Conservation (phyloP, 164 flowering plant genomes). For the Houttuynia cordata region DNA sequence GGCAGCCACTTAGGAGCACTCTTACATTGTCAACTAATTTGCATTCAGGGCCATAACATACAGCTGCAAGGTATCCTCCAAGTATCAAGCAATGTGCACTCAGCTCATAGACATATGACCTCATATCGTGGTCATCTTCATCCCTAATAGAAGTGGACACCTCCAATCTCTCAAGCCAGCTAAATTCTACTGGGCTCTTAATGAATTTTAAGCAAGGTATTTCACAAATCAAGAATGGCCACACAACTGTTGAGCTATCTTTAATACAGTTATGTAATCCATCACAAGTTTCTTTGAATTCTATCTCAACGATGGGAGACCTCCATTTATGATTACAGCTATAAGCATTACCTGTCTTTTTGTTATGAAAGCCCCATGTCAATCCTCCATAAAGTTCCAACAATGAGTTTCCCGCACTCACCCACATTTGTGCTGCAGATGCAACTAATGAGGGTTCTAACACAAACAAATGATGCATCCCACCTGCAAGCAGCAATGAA, state of each 20-base stretch:
- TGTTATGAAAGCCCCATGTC: slow-evolving; percentile 10
- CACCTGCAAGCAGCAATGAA: slow-evolving; percentile 56
- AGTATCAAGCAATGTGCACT: slow-evolving; percentile 42
- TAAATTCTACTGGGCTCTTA: slow-evolving; percentile 31
- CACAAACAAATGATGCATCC: slow-evolving; percentile 34
- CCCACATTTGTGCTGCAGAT: slow-evolving; percentile 45
- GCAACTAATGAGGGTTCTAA: slow-evolving; percentile 46
- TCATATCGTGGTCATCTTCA: slow-evolving; percentile 4
- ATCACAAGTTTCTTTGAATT: slow-evolving; percentile 22
- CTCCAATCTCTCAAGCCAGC: slow-evolving; percentile 20
- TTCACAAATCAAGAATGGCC: slow-evolving; percentile 29
- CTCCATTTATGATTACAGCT: slow-evolving; percentile 8
- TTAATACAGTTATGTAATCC: slow-evolving; percentile 25
- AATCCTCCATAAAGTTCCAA: slow-evolving; percentile 27
- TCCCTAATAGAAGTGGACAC: slow-evolving; percentile 7
- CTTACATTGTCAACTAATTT: slow-evolving; percentile 12
- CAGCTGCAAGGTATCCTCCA: slow-evolving; percentile 36
- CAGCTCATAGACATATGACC: slow-evolving; percentile 19
- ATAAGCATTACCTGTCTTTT: not conserved
- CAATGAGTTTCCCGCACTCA: slow-evolving; percentile 50
- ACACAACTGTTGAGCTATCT: slow-evolving; percentile 15
- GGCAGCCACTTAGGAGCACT: slow-evolving; percentile 2
- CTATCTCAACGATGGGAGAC: not conserved
- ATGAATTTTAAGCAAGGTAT: slow-evolving; percentile 21
- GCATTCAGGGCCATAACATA: slow-evolving; percentile 29